Evolutionary conservation across 2,329 filamentous ascomycete species (phyloP).

Genomic region (Pseudogymnoascus sp.): DNA sequence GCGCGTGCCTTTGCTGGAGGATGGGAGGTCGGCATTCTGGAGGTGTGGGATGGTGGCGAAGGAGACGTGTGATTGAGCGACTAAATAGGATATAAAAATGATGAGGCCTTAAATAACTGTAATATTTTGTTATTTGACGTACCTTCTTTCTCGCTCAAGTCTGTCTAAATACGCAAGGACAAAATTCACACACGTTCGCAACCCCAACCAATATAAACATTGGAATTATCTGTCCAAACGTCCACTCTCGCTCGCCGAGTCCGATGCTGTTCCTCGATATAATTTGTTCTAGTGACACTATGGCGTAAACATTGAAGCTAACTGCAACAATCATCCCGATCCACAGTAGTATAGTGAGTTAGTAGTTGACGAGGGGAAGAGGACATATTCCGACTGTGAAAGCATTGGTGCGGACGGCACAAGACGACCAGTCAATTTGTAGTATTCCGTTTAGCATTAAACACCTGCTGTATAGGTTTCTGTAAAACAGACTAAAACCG

Average conservation of each 20-base stretch:
- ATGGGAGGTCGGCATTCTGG: conserved; percentile 61
- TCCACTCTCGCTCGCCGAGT: neutral
- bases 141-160: neutral
- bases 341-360: too few species aligned
- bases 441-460: too few species aligned
- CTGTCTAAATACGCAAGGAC: neutral
- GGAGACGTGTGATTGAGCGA: neutral
- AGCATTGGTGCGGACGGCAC: neutral
- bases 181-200: too few species aligned
- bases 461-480: too few species aligned
- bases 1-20: conserved; percentile 49
- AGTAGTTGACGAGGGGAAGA: neutral
- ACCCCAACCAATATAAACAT: neutral
- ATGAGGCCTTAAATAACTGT: neutral
- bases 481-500: too few species aligned
- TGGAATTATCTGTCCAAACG: neutral
- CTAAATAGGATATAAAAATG: neutral
- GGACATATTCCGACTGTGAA: neutral
- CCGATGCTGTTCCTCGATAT: too few species aligned
- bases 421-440: neutral
- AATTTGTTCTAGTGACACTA: too few species aligned
- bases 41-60: conserved; percentile 37
- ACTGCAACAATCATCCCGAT: too few species aligned
- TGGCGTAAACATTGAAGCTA: too few species aligned
- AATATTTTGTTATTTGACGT: neutral